Percentiles rank a stretch among this genome's conserved stretches.
These are phyloP conservation scores for Bruguiera hainesii DNA, from an alignment of 441 rosid species.

Conservation along the genomic window DNA sequence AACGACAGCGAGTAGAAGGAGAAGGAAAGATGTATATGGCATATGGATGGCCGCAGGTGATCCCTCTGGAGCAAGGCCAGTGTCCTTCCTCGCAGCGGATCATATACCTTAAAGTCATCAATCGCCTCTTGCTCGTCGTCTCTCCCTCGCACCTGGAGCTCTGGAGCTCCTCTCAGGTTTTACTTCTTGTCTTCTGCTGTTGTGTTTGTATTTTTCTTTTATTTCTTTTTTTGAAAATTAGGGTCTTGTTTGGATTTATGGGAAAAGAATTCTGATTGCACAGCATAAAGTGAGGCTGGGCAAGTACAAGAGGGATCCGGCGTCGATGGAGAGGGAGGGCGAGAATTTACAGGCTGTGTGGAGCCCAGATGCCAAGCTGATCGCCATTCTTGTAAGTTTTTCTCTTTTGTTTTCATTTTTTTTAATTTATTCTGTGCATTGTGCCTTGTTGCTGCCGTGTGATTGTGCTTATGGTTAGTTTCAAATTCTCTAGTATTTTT, in stretches of 20 bases:
- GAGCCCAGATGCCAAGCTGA: constrained; percentile 87
- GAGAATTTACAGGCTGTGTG: constrained; percentile 87
- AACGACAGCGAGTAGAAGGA: background rate
- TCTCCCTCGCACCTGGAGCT: constrained; percentile 88
- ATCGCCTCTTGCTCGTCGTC: constrained; percentile 64
- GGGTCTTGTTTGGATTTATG: constrained; percentile 14
- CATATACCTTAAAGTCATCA: constrained; percentile 65
- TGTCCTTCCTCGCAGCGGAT: constrained; percentile 72
- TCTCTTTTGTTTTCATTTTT: background rate
- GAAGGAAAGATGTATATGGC: constrained; percentile 71
- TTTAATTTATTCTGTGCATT: background rate
- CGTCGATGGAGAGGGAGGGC: constrained; percentile 74
- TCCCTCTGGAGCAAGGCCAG: constrained; percentile 59
- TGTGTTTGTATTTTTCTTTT: background rate
- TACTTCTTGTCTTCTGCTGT: background rate
- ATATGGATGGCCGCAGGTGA: constrained; percentile 99
- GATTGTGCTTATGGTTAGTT: constrained; percentile 3
- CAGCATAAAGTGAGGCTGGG: constrained; percentile 94
- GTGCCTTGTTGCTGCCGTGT: background rate
- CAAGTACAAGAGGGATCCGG: constrained; percentile 74
- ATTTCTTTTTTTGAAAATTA: background rate
- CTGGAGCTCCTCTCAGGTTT: constrained; percentile 93
- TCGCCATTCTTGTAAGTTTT: constrained; percentile 73
- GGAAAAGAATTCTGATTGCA: constrained; percentile 4
- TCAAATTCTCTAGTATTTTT: background rate